Conservation (phyloP, 2,329 filamentous ascomycete species). For the Ophiognomonia clavigignenti-juglandacearum region DNA sequence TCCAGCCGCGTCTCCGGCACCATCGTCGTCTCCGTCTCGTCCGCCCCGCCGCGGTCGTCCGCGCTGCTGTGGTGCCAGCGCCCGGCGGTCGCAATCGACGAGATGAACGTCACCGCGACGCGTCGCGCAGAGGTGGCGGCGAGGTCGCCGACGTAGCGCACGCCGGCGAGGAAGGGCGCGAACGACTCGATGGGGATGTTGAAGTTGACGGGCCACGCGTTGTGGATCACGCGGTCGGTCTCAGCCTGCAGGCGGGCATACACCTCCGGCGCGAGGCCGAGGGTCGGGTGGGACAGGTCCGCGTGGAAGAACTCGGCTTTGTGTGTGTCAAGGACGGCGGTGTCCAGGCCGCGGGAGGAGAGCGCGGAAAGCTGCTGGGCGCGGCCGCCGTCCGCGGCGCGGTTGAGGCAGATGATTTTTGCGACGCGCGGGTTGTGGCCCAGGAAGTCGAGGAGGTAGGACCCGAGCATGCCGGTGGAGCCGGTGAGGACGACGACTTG, state of each 20-base stretch:
- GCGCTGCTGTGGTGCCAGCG: conserved; percentile 28
- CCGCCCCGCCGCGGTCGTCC: not conserved
- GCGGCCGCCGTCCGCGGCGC: conserved; percentile 32
- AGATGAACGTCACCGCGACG: conserved; percentile 35
- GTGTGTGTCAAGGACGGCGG: conserved; percentile 22
- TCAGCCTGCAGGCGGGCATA: conserved; percentile 30
- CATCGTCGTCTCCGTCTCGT: too few relatives aligned
- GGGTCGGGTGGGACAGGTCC: conserved; percentile 39
- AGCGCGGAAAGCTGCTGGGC: conserved; percentile 32
- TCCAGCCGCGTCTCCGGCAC: conserved; percentile 31
- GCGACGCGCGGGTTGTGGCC: conserved; percentile 28
- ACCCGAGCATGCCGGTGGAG: conserved; percentile 33
- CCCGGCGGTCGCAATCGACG: conserved; percentile 31
- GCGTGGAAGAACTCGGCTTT: conserved; percentile 41
- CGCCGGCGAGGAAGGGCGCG: conserved; percentile 39
- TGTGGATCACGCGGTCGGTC: conserved; percentile 42
- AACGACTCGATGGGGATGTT: conserved; percentile 43
- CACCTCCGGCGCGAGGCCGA: conserved; percentile 37
- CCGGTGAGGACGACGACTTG: conserved; percentile 34
- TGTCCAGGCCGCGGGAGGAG: conserved; percentile 30
- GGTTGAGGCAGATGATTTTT: conserved; percentile 41
- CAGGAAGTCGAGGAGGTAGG: conserved; percentile 32
- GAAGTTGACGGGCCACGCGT: conserved; percentile 42
- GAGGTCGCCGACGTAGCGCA: conserved; percentile 43
- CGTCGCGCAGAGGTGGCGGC: conserved; percentile 26